Conservation (phyloP, 345 rosid genomes). For the Populus pruinosa region DNA sequence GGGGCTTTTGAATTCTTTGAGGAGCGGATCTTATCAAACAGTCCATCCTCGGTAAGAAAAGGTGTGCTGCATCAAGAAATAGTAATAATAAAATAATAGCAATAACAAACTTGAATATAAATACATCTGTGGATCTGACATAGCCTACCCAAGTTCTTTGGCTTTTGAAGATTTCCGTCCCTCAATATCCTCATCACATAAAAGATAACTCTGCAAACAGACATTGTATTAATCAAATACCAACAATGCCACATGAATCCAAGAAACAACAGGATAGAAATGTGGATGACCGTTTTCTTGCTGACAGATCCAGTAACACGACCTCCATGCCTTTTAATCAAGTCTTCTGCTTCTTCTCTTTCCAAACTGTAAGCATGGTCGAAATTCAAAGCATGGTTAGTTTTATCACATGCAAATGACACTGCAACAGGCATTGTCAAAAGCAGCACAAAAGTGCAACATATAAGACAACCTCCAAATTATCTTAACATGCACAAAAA, state of each 20-base stretch:
- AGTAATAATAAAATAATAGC: slow-evolving; percentile 10
- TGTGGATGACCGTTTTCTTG: slow-evolving; percentile 79
- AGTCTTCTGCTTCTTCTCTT: slow-evolving; percentile 98
- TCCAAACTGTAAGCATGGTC: slow-evolving; percentile 59
- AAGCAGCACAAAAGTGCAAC: background rate
- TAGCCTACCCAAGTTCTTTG: slow-evolving; percentile 83
- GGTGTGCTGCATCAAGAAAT: slow-evolving; percentile 46
- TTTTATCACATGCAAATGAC: background rate
- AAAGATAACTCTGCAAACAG: slow-evolving; percentile 74
- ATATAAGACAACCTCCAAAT: background rate
- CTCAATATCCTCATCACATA: slow-evolving; percentile 95
- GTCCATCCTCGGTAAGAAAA: slow-evolving; percentile 86
- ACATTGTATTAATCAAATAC: slow-evolving; percentile 18
- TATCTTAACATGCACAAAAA: background rate
- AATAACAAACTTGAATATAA: slow-evolving; percentile 13
- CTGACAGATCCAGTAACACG: slow-evolving; percentile 93
- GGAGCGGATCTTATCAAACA: slow-evolving; percentile 75
- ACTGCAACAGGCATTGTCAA: background rate
- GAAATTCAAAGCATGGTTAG: slow-evolving; percentile 2
- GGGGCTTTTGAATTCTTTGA: slow-evolving; percentile 51
- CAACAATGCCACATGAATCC: slow-evolving; percentile 4
- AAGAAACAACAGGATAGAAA: slow-evolving; percentile 22
- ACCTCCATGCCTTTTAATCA: slow-evolving; percentile 90
- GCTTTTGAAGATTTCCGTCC: slow-evolving; percentile 87
- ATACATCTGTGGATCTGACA: slow-evolving; percentile 16